Evolutionary conservation across 495 filamentous ascomycete genomes (phyloP).

Genomic region (Daldinia loculata): DNA sequence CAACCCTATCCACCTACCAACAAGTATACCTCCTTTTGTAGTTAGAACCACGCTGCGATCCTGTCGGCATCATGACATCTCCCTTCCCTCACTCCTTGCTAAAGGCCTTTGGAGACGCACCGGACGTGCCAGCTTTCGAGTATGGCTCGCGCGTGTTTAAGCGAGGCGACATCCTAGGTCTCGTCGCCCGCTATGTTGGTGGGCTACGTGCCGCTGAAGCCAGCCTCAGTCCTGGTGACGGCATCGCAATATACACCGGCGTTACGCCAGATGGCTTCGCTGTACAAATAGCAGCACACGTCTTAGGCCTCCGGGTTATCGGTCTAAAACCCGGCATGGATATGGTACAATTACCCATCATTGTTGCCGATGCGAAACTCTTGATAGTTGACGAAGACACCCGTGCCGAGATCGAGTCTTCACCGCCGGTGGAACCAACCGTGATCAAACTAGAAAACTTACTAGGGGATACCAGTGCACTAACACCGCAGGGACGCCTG

Average conservation of each 20-base stretch:
- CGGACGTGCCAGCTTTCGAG: conserved; percentile 15
- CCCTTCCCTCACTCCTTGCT: conserved; percentile 13
- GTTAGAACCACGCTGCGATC: not conserved
- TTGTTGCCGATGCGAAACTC: not conserved
- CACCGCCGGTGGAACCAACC: not conserved
- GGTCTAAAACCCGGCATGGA: conserved; percentile 12
- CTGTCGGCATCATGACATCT: not conserved
- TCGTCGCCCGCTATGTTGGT: conserved; percentile 8
- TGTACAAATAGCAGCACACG: conserved; percentile 18
- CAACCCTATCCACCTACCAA: not conserved
- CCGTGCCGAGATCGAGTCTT: conserved; percentile 4
- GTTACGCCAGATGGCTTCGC: conserved; percentile 20
- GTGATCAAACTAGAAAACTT: conserved; percentile 2
- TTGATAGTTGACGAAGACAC: conserved; percentile 8
- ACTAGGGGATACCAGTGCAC: not conserved
- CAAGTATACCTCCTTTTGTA: not conserved
- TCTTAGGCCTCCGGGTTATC: conserved; percentile 15
- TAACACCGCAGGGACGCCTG: conserved; percentile 1
- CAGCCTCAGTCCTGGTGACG: not conserved
- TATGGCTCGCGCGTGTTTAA: conserved; percentile 10
- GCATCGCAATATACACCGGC: conserved; percentile 15
- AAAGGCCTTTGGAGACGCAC: conserved; percentile 7
- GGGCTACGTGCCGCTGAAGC: conserved; percentile 1
- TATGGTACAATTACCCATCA: not conserved
- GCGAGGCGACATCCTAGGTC: conserved; percentile 7